These are phyloP conservation scores for Blastobotrys muscicola DNA, from an alignment of 805 yeast genomes.

Conservation along the genomic window DNA sequence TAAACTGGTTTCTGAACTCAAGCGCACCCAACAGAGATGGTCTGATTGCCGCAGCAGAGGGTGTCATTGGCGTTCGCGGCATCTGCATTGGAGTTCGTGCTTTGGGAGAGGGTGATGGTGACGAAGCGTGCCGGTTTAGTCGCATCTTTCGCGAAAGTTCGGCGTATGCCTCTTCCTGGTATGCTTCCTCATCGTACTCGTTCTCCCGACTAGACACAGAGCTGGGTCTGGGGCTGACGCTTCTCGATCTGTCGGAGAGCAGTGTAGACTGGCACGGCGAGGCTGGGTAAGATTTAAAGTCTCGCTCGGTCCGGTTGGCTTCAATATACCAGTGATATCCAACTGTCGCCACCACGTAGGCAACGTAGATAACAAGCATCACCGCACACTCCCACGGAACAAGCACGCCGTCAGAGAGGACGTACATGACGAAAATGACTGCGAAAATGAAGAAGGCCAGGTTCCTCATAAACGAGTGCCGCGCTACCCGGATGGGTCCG, in stretches of 20 bases:
- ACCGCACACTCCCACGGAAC: slow-evolving; percentile 44
- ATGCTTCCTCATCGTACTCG: slow-evolving; percentile 7
- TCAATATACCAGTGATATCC: slow-evolving; percentile 32
- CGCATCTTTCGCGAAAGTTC: slow-evolving; percentile 13
- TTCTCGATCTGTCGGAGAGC: too few relatives aligned
- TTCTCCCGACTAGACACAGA: background rate
- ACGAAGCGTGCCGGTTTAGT: slow-evolving; percentile 1
- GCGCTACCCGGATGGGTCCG: slow-evolving; percentile 50
- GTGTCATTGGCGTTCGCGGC: too few relatives aligned
- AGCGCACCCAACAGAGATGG: slow-evolving; percentile 34
- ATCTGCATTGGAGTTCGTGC: background rate
- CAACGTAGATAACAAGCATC: slow-evolving; percentile 47
- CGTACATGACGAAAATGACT: slow-evolving; percentile 39
- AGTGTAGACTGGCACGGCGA: too few relatives aligned
- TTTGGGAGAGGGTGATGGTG: background rate
- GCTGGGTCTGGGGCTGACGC: too few relatives aligned
- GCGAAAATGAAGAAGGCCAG: slow-evolving; percentile 44
- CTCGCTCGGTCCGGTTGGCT: too few relatives aligned
- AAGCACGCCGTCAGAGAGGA: slow-evolving; percentile 48
- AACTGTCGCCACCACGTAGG: slow-evolving; percentile 46
- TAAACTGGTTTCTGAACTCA: slow-evolving; percentile 21
- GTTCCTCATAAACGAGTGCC: slow-evolving; percentile 48
- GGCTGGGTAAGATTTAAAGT: too few relatives aligned
- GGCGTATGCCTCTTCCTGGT: slow-evolving; percentile 18
- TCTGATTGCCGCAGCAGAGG: slow-evolving; percentile 18